Evolutionary conservation across 2,329 filamentous ascomycete genomes (phyloP), one percentile per base, ranked within the genome.

Genomic region (Didymella exigua): DNA sequence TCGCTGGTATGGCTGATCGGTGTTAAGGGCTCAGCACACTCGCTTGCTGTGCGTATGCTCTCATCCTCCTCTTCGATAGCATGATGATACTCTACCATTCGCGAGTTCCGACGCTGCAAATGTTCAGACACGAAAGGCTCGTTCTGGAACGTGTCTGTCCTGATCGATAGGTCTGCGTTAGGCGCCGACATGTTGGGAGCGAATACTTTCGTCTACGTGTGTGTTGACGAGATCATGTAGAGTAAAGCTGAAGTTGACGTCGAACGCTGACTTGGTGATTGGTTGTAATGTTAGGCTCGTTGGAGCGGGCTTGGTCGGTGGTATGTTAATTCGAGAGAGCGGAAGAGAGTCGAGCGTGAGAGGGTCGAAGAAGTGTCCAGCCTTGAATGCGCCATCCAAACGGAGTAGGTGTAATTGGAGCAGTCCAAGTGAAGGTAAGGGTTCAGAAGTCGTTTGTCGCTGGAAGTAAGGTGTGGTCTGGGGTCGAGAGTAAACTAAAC

Each of bases 1-100:
- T 75, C 72, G 48, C 70, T 75, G 51, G 60, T 58, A 54, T 74
- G 71, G 58, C 70, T 75, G 4, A 62, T 71, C 11, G 75, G 75
- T n/a, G 75, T 77, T 34, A 74, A 61, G 14, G 75, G 75, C 49
- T 77, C 74, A 36, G 62, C 62, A n/a, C 69, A 68, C 49, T 76
- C 75, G 57, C 73, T 76, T 27, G 67, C 73, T 6, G 73, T 74
- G 42, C 71, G 72, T 27, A 66, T 74, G 52, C 70, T 75, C 55
- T 76, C 73, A 59, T 76, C 72, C 54, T 75, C 73, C 55, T 75
- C 74, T 50, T 71, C 70, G 49, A 75, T 73, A 30, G 71, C 60
- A 30, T 62, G 53, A 16, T 68, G 68, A 38, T 58, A 65, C 18
- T 72, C 67, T 33, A 65, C 56, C 11, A 62, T 38, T 30, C 66